Evolutionary conservation across 2,329 filamentous ascomycete species (phyloP), one percentile per base, ranked within the genome.

Genomic region (Dactylonectria estremocensis): DNA sequence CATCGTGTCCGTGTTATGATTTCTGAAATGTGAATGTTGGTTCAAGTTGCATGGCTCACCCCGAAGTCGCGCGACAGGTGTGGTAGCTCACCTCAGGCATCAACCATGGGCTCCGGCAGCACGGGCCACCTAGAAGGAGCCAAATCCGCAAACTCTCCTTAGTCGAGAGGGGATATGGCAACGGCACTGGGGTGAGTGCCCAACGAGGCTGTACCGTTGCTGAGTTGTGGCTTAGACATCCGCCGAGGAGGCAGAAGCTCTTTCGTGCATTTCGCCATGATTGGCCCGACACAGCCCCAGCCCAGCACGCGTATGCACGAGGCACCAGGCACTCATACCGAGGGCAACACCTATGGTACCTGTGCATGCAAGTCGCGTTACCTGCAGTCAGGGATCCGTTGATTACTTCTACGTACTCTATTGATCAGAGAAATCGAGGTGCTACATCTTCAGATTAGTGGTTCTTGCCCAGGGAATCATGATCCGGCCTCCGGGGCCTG

Each of bases 91-190:
- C 35, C 24, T 40, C 35, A 40, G 35, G 3, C 35, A 40, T 40
- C 35, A 40, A 40, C 35, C 4, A 3, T 16, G 35, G 9, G 35
- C 35, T 40, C 35, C 35, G 35, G 35, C 35, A 40, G 35, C 35
- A 40, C 35, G 9, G 35, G 35, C 35, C 35, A 40, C 9, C 35
- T 11, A 5, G 35, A 11, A 11, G 35, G 35, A 40, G 35, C 35
- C 35, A 40, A 40, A 40, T 40, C 35, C 35, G 14, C 35, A 40
- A 35, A 35, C 33, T 35, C 33, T 13, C 33, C 33, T 35, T n/a
- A n/a, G n/a, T n/a, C n/a, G n/a, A n/a, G 49, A 70, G 37, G 37
- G 24, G 24, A 28, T 28, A 3, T 28, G 24, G 24, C 24, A 28
- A 28, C 24, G 7, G 24, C 24, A 28, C 24, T 28, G 24, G 7